Evolutionary conservation across 345 rosid genomes (phyloP).

Genomic region (Passiflora organensis): DNA sequence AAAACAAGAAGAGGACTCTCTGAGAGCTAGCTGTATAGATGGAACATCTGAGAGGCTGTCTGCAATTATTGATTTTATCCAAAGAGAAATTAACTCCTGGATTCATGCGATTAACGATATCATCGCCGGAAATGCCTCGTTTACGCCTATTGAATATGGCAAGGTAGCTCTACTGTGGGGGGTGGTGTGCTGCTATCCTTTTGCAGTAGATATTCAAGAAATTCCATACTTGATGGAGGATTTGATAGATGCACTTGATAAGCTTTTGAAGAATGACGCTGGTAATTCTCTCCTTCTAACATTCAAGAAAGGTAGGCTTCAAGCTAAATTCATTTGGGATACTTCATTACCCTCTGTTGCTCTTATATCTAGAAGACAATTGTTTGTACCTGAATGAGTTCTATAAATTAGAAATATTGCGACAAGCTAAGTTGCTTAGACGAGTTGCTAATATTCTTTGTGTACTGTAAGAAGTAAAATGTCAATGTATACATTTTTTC

Average conservation of each 20-base stretch:
- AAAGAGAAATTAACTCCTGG: slow-evolving; percentile 29
- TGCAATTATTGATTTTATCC: slow-evolving; percentile 40
- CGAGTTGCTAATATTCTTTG: no score
- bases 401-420: no score
- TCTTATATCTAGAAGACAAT: no score
- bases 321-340: background rate
- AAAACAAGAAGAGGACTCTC: slow-evolving; percentile 43
- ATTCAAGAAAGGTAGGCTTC: background rate
- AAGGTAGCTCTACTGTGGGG: slow-evolving; percentile 70
- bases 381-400: no score
- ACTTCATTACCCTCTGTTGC: no score
- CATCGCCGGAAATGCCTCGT: slow-evolving; percentile 20
- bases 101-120: slow-evolving; percentile 29
- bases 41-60: slow-evolving; percentile 38
- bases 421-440: background rate
- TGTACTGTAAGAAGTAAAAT: no score
- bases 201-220: slow-evolving; percentile 30
- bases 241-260: slow-evolving; percentile 50
- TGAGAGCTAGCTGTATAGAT: slow-evolving; percentile 24
- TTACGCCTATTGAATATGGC: slow-evolving; percentile 30
- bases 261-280: slow-evolving; percentile 33
- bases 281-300: slow-evolving; percentile 35
- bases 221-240: slow-evolving; percentile 38
- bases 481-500: background rate
- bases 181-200: slow-evolving; percentile 59